These are phyloP conservation scores for Diaporthe sp. DNA, from an alignment of 2,329 filamentous ascomycete species.

Conservation along the genomic window DNA sequence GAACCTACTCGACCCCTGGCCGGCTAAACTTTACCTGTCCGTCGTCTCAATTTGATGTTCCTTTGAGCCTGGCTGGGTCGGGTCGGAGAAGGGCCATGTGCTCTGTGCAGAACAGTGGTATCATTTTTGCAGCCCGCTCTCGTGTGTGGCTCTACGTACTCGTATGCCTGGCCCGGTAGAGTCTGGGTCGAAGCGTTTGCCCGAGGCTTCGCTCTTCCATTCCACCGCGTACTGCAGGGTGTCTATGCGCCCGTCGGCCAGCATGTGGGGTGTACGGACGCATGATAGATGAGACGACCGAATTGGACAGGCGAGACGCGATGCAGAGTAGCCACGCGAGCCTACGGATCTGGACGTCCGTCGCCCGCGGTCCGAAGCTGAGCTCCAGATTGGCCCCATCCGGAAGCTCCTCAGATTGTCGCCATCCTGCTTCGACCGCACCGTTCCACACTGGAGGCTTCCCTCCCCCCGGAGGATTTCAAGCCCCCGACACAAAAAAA, in stretches of 20 bases:
- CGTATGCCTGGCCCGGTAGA: not conserved
- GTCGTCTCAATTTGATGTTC: not conserved
- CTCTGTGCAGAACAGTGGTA: not conserved
- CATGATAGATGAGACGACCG: conserved; percentile 18
- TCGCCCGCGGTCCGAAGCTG: conserved; percentile 28
- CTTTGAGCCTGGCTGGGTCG: not conserved
- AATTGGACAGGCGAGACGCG: conserved; percentile 33
- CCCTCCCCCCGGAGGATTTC: not conserved
- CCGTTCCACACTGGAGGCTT: not conserved
- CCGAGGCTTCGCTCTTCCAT: conserved; percentile 9
- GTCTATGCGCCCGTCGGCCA: not conserved
- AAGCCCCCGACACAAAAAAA: not conserved
- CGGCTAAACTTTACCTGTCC: conserved; percentile 8
- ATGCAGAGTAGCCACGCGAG: conserved; percentile 41
- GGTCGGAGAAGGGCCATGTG: not conserved
- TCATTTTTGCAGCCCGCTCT: not conserved
- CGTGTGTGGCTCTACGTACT: not conserved
- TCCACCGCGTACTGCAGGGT: conserved; percentile 8
- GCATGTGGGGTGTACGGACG: conserved; percentile 7
- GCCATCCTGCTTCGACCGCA: not conserved
- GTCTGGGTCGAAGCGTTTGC: not conserved
- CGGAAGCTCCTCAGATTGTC: conserved; percentile 4
- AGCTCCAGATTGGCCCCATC: conserved; percentile 7
- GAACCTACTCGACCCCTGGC: not conserved
- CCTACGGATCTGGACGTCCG: conserved; percentile 32